phyloP scores from a whole-genome alignment of 2,329 filamentous ascomycete species.

The Xylariaceae sp. region DNA sequence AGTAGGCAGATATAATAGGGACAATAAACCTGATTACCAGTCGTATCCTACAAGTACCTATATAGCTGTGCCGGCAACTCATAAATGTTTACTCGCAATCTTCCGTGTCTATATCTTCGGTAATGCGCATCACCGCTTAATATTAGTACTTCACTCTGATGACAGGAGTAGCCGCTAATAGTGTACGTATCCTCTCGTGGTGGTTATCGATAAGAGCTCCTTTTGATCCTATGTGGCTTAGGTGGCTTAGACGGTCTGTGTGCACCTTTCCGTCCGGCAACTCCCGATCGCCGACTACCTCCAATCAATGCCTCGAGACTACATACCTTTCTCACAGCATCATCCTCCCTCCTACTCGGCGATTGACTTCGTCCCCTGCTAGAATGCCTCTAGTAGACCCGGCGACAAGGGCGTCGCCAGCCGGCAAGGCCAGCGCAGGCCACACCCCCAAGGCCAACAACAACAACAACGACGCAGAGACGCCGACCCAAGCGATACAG shows the following conservation, averaged over 20 bases:
- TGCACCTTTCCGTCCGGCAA: too few species aligned
- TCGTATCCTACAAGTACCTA: too few species aligned
- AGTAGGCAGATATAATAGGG: too few species aligned
- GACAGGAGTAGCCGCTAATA: too few species aligned
- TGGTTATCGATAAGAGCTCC: not conserved
- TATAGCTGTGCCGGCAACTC: too few species aligned
- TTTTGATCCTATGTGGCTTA: not conserved
- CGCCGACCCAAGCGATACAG: conserved; percentile 42
- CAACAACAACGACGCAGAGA: conserved; percentile 26
- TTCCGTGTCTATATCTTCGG: too few species aligned
- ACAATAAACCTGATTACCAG: too few species aligned
- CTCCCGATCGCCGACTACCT: not conserved
- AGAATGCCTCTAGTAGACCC: conserved; percentile 41
- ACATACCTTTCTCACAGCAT: conserved; percentile 1
- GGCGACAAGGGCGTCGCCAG: conserved; percentile 44
- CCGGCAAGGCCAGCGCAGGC: conserved; percentile 31
- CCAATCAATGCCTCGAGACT: not conserved
- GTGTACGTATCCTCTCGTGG: too few species aligned
- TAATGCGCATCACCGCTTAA: too few species aligned
- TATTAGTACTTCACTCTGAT: too few species aligned
- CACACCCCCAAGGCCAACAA: conserved; percentile 35
- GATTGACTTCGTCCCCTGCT: not conserved
- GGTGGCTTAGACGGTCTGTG: not conserved
- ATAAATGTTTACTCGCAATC: too few species aligned
- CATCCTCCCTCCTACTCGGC: not conserved